Percentiles rank a stretch among this genome's conserved stretches.
phyloP scores from a whole-genome alignment of 257 asterid species.

The Solanum paucissectum region DNA sequence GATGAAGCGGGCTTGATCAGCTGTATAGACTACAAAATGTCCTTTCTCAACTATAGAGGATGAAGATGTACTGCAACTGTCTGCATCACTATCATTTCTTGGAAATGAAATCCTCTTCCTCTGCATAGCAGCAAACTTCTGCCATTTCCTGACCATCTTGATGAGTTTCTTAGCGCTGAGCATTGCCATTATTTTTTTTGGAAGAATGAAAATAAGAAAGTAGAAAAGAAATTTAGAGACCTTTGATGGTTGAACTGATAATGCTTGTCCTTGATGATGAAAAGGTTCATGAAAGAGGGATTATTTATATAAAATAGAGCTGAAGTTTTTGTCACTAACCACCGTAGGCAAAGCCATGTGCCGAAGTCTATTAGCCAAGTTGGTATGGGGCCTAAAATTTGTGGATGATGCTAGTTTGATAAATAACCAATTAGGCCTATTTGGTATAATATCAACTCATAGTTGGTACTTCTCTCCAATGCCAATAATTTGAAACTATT shows the following conservation, averaged over 20 bases:
- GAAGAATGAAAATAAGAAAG: background rate
- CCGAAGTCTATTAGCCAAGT: background rate
- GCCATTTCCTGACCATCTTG: background rate
- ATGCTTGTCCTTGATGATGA: background rate
- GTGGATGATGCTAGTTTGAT: no score
- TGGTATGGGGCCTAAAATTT: background rate
- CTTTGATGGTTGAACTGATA: background rate
- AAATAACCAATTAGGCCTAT: no score
- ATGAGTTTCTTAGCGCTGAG: background rate
- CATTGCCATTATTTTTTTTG: background rate
- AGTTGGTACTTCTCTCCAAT: background rate
- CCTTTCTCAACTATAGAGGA: background rate
- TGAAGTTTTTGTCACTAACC: background rate
- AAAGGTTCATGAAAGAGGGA: background rate
- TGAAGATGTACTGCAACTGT: background rate
- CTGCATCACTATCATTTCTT: background rate
- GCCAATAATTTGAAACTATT: background rate
- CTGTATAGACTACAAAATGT: no score
- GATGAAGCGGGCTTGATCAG: constrained; percentile 12
- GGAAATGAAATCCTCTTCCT: background rate
- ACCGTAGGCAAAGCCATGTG: background rate
- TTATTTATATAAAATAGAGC: background rate
- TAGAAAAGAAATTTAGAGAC: background rate
- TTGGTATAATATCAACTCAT: background rate
- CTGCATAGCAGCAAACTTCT: background rate